A percentile compares a stretch with the other conserved stretches of the same genome.
phyloP scores from a whole-genome alignment of 441 rosid genomes.

The Croton setiger region DNA sequence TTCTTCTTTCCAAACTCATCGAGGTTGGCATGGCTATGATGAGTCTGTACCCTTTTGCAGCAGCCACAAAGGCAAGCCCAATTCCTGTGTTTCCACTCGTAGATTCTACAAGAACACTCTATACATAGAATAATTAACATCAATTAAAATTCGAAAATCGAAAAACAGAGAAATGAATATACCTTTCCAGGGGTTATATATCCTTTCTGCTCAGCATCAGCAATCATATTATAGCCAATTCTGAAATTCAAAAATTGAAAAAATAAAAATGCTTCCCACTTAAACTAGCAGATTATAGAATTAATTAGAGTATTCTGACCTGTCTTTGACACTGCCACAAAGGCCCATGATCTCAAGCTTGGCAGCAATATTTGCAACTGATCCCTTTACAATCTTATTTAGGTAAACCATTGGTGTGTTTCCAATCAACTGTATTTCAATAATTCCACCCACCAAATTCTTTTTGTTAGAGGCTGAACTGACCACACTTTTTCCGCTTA shows the following conservation, averaged over 20 bases:
- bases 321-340: slow-evolving; percentile 97
- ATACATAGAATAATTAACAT: slow-evolving; percentile 11
- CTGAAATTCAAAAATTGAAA: too few species aligned
- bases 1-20: slow-evolving; percentile 95
- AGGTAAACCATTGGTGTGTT: slow-evolving; percentile 96
- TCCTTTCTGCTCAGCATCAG: slow-evolving; percentile 90
- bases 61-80: slow-evolving; percentile 95
- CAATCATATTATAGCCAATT: slow-evolving; percentile 92
- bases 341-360: slow-evolving; percentile 99
- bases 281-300: slow-evolving; percentile 10
- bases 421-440: slow-evolving; percentile 69
- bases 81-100: slow-evolving; percentile 99
- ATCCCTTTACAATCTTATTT: slow-evolving; percentile 78
- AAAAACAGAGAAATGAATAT: neutral
- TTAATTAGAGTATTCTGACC: slow-evolving; percentile 37
- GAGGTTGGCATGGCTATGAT: slow-evolving; percentile 96
- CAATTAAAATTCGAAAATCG: neutral
- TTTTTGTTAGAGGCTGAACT: neutral
- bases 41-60: slow-evolving; percentile 82
- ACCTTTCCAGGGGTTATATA: slow-evolving; percentile 93
- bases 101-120: slow-evolving; percentile 91
- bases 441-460: slow-evolving; percentile 6
- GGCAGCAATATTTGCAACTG: slow-evolving; percentile 85
- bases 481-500: too few species aligned
- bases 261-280: slow-evolving; percentile 6